Conservation (phyloP, 805 yeast species). For the Wickerhamiella azymoides region DNA sequence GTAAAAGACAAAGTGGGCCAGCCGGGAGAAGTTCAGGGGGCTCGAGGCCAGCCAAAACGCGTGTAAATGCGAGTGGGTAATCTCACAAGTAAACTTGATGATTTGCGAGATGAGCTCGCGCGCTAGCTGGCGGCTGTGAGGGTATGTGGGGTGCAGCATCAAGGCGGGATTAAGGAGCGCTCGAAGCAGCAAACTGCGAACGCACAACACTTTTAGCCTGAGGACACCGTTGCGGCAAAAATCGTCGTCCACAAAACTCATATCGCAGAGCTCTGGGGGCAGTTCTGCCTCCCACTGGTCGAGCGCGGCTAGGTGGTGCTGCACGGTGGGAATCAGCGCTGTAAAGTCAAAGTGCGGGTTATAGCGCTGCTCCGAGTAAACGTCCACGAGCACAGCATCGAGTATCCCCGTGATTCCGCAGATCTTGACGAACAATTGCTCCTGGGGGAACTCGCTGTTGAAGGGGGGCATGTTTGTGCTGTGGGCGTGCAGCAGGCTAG, state of each 20-base stretch:
- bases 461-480: conserved; percentile 14
- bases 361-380: conserved; percentile 16
- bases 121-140: conserved; percentile 19
- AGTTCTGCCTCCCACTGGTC: conserved; percentile 19
- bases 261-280: conserved; percentile 20
- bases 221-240: conserved; percentile 24
- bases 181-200: conserved; percentile 22
- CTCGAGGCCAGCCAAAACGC: conserved; percentile 26
- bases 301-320: conserved; percentile 14
- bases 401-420: conserved; percentile 20
- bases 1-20: conserved; percentile 25
- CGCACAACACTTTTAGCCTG: conserved; percentile 21
- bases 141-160: conserved; percentile 12
- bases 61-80: conserved; percentile 25
- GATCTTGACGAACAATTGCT: conserved; percentile 21
- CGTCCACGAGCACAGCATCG: conserved; percentile 18
- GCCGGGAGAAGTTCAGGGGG: conserved; percentile 21
- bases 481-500: conserved; percentile 13
- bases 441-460: conserved; percentile 17
- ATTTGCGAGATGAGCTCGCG: conserved; percentile 21
- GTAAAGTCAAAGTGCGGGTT: conserved; percentile 11
- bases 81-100: conserved; percentile 22
- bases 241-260: conserved; percentile 18
- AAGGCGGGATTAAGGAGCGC: conserved; percentile 19
- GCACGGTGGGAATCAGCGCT: conserved; percentile 12